Evolutionary conservation across 371 early-diverging fungal species (phyloP).

Genomic region (Dentiscutata heterogama): DNA sequence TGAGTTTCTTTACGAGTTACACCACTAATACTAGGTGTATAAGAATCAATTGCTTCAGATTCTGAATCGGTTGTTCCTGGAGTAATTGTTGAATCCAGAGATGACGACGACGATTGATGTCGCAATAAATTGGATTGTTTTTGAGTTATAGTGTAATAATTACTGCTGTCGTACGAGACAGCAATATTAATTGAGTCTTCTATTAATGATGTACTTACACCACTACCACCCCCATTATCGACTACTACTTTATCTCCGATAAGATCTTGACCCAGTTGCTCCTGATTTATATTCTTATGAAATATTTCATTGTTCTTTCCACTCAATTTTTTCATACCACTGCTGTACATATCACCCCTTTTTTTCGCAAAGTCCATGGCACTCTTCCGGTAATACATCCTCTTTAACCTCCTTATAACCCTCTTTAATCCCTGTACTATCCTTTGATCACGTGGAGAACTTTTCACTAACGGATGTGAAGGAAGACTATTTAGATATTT

Average conservation of each 20-base stretch:
- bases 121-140: background rate
- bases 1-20: background rate
- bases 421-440: conserved; percentile 33
- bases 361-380: background rate
- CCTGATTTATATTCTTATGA: background rate
- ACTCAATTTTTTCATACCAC: background rate
- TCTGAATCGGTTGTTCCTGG: conserved; percentile 26
- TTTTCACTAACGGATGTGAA: background rate
- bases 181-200: background rate
- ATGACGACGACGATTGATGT: background rate
- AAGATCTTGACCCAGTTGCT: background rate
- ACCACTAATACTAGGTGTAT: background rate
- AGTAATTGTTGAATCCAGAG: conserved; percentile 21
- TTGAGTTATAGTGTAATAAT: background rate
- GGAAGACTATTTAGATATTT: conserved; percentile 55
- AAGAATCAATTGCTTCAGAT: background rate
- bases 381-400: conserved; percentile 26
- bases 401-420: conserved; percentile 25
- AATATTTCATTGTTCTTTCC: background rate
- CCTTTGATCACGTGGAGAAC: conserved; percentile 27
- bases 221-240: no score
- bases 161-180: background rate
- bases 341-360: no score
- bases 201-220: no score
- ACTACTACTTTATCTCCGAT: no score